phyloP scores from a whole-genome alignment of 768 basidiomycete genomes.

The Tricholoma saponaceum region DNA sequence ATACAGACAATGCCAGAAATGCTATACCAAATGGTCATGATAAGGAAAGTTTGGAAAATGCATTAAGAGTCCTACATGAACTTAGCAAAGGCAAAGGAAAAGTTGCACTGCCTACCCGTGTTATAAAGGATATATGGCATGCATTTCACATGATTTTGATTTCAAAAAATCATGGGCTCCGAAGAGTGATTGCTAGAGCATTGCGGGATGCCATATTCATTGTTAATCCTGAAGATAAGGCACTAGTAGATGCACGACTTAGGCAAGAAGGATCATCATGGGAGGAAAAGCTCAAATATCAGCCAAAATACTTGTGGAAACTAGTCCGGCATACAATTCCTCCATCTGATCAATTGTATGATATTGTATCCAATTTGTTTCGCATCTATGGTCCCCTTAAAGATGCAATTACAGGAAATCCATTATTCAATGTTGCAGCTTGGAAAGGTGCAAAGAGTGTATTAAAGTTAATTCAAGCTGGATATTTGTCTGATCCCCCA shows the following conservation, averaged over 20 bases:
- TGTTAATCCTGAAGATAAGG: not conserved
- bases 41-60: no score
- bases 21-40: no score
- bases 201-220: not conserved
- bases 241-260: not conserved
- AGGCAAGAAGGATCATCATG: not conserved
- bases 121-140: not conserved
- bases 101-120: not conserved
- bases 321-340: not conserved
- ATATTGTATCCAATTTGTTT: not conserved
- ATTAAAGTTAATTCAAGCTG: no score
- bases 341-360: not conserved
- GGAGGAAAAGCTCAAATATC: no score
- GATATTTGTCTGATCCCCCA: no score
- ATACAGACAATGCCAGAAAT: no score
- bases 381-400: not conserved
- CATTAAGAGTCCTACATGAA: not conserved
- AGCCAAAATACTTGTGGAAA: not conserved
- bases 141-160: not conserved
- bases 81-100: not conserved
- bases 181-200: not conserved
- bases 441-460: no score
- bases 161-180: not conserved
- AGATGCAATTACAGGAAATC: not conserved
- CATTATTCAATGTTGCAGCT: no score